phyloP scores from a whole-genome alignment of 768 basidiomycete species.

The Nidula microcarpa region DNA sequence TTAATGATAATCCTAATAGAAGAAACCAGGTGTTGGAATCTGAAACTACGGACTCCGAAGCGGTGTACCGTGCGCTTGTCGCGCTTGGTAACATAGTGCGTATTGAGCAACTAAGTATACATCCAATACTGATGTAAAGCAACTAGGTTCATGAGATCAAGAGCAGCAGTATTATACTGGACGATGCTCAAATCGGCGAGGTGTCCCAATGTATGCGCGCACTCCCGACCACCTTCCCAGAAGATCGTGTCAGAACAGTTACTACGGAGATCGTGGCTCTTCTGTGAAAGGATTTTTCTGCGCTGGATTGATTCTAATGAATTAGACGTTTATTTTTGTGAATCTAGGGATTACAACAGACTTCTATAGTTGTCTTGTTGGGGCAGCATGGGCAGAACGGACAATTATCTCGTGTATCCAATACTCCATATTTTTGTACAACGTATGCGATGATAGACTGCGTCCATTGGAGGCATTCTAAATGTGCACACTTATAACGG shows the following conservation, averaged over 20 bases:
- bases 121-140: conserved; percentile 2
- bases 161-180: conserved; percentile 27
- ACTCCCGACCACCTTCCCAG: conserved; percentile 47
- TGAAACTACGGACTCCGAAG: conserved; percentile 60
- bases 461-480: background rate
- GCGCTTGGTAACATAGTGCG: conserved; percentile 73
- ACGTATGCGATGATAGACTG: background rate
- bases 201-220: conserved; percentile 34
- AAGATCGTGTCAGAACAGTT: conserved; percentile 55
- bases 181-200: conserved; percentile 34
- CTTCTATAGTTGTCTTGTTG: background rate
- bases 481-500: no score
- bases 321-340: background rate
- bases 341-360: background rate
- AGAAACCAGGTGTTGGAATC: conserved; percentile 39
- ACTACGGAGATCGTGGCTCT: conserved; percentile 44
- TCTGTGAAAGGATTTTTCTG: conserved; percentile 20
- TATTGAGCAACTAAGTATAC: conserved; percentile 1
- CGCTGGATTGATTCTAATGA: no score
- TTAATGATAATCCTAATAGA: background rate
- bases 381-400: background rate
- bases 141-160: conserved; percentile 48
- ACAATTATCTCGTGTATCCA: background rate
- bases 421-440: background rate
- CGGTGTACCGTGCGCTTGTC: conserved; percentile 66